Percentiles rank a stretch among this genome's conserved stretches.
These are phyloP conservation scores for Solanum clarkiae DNA, from an alignment of 257 asterid genomes.

Conservation along the genomic window DNA sequence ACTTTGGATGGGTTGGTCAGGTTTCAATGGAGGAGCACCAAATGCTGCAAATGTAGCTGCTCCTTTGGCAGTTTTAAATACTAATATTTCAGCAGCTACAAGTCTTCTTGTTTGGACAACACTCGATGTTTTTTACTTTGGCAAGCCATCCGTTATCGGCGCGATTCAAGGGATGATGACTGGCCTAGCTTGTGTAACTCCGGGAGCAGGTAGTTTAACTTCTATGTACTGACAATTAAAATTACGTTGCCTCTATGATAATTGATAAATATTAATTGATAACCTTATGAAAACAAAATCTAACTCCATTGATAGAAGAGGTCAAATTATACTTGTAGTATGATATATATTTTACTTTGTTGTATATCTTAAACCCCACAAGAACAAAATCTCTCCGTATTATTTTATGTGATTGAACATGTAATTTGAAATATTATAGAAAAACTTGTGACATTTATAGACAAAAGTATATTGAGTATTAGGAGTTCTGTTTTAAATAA, in stretches of 20 bases:
- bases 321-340: background rate
- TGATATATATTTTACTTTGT: background rate
- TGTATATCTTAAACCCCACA: background rate
- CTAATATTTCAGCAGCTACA: constrained; percentile 72
- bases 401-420: background rate
- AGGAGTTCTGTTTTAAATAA: background rate
- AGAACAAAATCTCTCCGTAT: background rate
- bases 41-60: constrained; percentile 68
- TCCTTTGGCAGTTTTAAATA: constrained; percentile 61
- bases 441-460: background rate
- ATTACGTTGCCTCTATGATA: background rate
- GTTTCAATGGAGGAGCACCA: constrained; percentile 91
- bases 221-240: background rate
- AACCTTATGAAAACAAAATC: background rate
- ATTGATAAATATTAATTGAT: background rate
- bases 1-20: constrained; percentile 99
- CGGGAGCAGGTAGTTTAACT: constrained; percentile 64
- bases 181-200: constrained; percentile 87
- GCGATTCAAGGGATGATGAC: constrained; percentile 93
- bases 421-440: background rate
- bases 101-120: constrained; percentile 92
- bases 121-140: constrained; percentile 73
- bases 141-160: constrained; percentile 83
- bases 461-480: background rate
- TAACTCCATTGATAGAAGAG: background rate